Evolutionary conservation across 2,329 filamentous ascomycete genomes (phyloP).

Genomic region (Talaromyces rugulosus): DNA sequence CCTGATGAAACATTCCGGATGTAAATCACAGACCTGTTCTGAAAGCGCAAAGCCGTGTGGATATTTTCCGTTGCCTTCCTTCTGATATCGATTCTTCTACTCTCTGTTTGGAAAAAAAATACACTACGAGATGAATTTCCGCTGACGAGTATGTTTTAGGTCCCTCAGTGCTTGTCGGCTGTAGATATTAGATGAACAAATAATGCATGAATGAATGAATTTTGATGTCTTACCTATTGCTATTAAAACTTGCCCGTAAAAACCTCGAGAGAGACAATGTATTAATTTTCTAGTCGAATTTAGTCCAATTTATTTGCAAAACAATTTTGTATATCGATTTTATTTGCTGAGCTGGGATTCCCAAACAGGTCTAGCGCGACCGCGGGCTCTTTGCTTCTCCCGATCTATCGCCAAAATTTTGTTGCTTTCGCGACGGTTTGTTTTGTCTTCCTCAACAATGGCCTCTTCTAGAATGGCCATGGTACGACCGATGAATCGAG

Average conservation of each 20-base stretch:
- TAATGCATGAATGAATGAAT: neutral
- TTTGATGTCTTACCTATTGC: neutral
- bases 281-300: neutral
- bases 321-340: too few relatives aligned
- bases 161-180: neutral
- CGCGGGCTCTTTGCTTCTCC: neutral
- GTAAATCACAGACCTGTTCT: slow-evolving; percentile 19
- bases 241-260: neutral
- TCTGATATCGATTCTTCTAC: slow-evolving; percentile 11
- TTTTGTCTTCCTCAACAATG: neutral
- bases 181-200: neutral
- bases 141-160: neutral
- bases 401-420: neutral
- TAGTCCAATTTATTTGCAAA: neutral
- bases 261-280: neutral
- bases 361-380: neutral
- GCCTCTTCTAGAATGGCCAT: neutral
- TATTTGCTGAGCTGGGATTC: neutral
- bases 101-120: neutral
- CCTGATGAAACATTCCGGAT: slow-evolving; percentile 18
- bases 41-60: slow-evolving; percentile 17
- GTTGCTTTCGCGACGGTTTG: neutral
- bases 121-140: neutral
- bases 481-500: neutral
- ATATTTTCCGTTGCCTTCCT: slow-evolving; percentile 19